Evolutionary conservation across 768 basidiomycete genomes (phyloP), one percentile per base, ranked within the genome.

Genomic region (Boletus rex-veris): DNA sequence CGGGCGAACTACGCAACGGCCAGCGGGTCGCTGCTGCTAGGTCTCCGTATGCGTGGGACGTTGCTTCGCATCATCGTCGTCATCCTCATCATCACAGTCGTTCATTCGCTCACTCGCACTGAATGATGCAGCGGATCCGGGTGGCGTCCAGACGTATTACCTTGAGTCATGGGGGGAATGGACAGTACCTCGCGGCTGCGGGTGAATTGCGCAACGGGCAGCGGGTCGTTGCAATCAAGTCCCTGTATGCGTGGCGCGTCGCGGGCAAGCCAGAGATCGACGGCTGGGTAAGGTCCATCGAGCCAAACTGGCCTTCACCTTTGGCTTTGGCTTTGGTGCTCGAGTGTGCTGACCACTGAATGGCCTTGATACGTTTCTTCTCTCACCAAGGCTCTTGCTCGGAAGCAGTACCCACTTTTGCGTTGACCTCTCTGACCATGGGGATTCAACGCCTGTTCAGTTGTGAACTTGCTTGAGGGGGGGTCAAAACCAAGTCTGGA

Each of bases 381-480:
- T 16, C 15, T 36, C 12, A 12, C 15, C 35, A 41, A 83, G 83
- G 47, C 65, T 84, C 48, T 79, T 71, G 59, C 69, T 77, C 30
- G 77, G 75, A 28, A 65, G 64, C 40, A 36, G 83, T 77, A 5
- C 9, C 30, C 15, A 58, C 11, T 70, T 70, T 55, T 78, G 76
- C 58, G 55, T 79, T 41, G 83, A 21, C 21, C 21, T 21, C 21
- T 2, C 21, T 21, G 21, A 84, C 54, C 63, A 79, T 37, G 83
- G 83, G 16, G 73, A 73, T 55, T 26, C 75, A 8, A 64, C 68
- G 1, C 74, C 75, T 0, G 64, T 84, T 18, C 72, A 74, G 3
- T 48, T 82, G 24, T 84, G 82, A 81, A 60, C 58, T 12, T 70
- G 70, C 15, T 81, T 79, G 80, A 64, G 62, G 2, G 80, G 76